Percentiles rank a stretch among this genome's conserved stretches.
Evolutionary conservation across 2,329 filamentous ascomycete species (phyloP).

Genomic region (Fusarium sublunatum): DNA sequence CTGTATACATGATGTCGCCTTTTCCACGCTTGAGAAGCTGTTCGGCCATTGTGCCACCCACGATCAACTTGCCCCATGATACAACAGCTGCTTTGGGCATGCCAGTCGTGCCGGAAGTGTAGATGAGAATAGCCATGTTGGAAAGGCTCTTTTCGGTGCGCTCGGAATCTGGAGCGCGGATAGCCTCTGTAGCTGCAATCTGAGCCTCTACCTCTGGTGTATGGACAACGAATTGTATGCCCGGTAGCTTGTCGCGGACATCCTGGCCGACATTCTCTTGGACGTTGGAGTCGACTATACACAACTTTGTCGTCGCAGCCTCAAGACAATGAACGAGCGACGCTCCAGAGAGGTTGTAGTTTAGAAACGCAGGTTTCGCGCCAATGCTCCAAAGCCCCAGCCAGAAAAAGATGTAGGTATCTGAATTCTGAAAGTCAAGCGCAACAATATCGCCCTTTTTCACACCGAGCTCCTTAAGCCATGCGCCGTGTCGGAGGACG

Average conservation of each 20-base stretch:
- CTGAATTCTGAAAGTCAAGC: constrained; percentile 83
- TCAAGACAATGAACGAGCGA: constrained; percentile 79
- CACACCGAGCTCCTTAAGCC: constrained; percentile 74
- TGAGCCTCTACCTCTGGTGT: constrained; percentile 67
- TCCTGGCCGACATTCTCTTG: constrained; percentile 67
- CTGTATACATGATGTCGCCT: constrained; percentile 80
- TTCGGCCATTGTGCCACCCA: constrained; percentile 54
- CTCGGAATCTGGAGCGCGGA: constrained; percentile 68
- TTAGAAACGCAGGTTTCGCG: constrained; percentile 85
- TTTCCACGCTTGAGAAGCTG: constrained; percentile 67
- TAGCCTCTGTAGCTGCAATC: constrained; percentile 61
- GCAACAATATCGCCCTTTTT: constrained; percentile 81
- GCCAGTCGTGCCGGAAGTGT: constrained; percentile 87
- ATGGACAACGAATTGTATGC: constrained; percentile 71
- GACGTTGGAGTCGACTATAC: constrained; percentile 75
- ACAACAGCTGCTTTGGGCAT: constrained; percentile 83
- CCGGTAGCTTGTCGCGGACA: constrained; percentile 61
- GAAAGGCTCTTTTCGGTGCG: constrained; percentile 62
- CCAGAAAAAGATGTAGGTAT: constrained; percentile 80
- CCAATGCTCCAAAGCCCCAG: constrained; percentile 86
- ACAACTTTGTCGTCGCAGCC: constrained; percentile 72
- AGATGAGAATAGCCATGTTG: constrained; percentile 80
- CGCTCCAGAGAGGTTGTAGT: constrained; percentile 81
- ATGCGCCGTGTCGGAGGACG: constrained; percentile 77
- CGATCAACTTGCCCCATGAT: constrained; percentile 74